Base-by-base conservation (phyloP, 805 yeast genomes). In the Ogataea chonburiensis region DNA sequence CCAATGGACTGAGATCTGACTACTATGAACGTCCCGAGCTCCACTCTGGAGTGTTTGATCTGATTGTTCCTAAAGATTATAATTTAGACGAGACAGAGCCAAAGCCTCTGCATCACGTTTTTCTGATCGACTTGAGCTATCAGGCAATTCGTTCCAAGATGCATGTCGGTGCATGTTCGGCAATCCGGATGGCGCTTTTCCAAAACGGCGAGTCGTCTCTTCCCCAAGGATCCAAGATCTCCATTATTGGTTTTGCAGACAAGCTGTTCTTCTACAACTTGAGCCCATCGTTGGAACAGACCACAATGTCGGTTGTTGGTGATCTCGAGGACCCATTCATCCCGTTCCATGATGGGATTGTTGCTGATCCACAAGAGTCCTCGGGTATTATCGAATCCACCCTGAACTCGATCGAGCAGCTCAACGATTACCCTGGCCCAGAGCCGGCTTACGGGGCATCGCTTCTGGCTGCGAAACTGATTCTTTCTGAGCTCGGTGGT, bases 401-500 rank as follows among this genome's bases (percentile, higher is more conserved):
- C 3, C 70, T 93, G 44, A 72, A 72, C 44, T 66, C 75, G 29
- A 64, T 86, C 32, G 86, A 81, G 37, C 65, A 61, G 17, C 45
- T 70, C 8, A 64, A 61, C 13, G 66, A 64, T 29, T 67, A 69
- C 36, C 49, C 62, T 4, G 55, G 55, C 20, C 60, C 79, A 0
- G 89, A 82, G 46, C 81, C 86, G 0, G 79, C 87, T 18, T 83
- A 75, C 53, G 94, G 96, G 0, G 75, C 86, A 3, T 96, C 95
- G 0, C 60, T 87, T 21, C 68, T 78, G 37, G 77, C 81, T 2
- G 91, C 94, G 0, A 63, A 70, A 48, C 54, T 74, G 34, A 79
- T 87, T 5, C 64, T 88, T 17, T 70, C 70, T 28, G 60, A 64
- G 15, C 71, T 70, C 21, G 95, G 93, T 7, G 93, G 93, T 43